Evolutionary conservation across 805 yeast species (phyloP).

Genomic region (Sugiyamaella valdiviana): DNA sequence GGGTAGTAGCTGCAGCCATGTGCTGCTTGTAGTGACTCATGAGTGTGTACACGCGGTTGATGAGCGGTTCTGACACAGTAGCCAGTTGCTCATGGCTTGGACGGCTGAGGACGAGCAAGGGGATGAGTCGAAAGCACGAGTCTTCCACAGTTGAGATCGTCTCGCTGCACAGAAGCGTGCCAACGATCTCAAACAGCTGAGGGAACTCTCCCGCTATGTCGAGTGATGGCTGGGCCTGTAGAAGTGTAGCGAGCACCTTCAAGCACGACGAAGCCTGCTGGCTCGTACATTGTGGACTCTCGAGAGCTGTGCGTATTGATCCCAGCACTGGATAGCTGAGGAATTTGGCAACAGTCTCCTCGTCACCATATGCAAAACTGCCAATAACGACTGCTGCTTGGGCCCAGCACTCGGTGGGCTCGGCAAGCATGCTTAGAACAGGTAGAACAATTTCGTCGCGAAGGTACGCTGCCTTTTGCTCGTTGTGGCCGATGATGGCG

Average conservation of each 20-base stretch:
- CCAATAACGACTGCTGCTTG: constrained; percentile 28
- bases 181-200: constrained; percentile 11
- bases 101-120: constrained; percentile 4
- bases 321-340: constrained; percentile 16
- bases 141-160: constrained; percentile 3
- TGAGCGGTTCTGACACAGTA: constrained; percentile 15
- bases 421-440: constrained; percentile 22
- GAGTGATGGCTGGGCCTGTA: constrained; percentile 14
- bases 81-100: constrained; percentile 3
- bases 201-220: constrained; percentile 13
- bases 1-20: neutral
- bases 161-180: constrained; percentile 10
- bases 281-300: constrained; percentile 2
- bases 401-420: constrained; percentile 10
- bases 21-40: constrained; percentile 13
- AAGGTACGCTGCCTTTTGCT: constrained; percentile 25
- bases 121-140: constrained; percentile 17
- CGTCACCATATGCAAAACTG: constrained; percentile 28
- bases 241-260: constrained; percentile 16
- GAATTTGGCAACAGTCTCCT: constrained; percentile 11
- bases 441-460: constrained; percentile 20
- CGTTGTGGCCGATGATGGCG: constrained; percentile 31
- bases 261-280: constrained; percentile 12
- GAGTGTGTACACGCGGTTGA: constrained; percentile 12
- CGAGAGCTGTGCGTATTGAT: constrained; percentile 7